phyloP scores from a whole-genome alignment of 306 rosid species.

The Gynostemma pentaphyllum region DNA sequence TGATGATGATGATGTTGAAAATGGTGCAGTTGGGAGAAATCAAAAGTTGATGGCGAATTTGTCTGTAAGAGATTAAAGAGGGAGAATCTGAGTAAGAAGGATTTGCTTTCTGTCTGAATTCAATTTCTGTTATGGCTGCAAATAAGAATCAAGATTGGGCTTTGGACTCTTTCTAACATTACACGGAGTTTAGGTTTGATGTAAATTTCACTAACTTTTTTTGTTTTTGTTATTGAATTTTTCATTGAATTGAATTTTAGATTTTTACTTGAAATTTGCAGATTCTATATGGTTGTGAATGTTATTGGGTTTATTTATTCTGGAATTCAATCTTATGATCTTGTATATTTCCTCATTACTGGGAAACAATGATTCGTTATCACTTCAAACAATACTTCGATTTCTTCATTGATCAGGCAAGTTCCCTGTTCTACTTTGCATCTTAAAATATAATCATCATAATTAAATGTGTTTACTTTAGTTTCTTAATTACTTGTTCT shows the following conservation, averaged over 20 bases:
- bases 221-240: no score
- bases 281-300: conserved; percentile 44
- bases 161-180: conserved; percentile 33
- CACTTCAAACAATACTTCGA: no score
- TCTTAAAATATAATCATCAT: no score
- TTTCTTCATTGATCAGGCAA: conserved; percentile 72
- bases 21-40: no score
- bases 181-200: conserved; percentile 49
- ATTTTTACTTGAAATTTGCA: conserved; percentile 22
- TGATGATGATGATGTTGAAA: no score
- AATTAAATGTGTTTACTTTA: no score
- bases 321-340: conserved; percentile 33
- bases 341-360: conserved; percentile 24
- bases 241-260: no score
- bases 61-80: conserved; percentile 22
- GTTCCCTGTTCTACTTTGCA: background rate
- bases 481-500: no score
- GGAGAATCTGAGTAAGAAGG: conserved; percentile 31
- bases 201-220: no score
- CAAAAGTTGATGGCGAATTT: no score
- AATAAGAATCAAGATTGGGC: conserved; percentile 49
- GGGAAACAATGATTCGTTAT: conserved; percentile 26
- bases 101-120: conserved; percentile 35
- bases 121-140: conserved; percentile 53
- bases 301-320: conserved; percentile 55